phyloP scores from a whole-genome alignment of 140 eudicot species.

The Cichorium intybus region DNA sequence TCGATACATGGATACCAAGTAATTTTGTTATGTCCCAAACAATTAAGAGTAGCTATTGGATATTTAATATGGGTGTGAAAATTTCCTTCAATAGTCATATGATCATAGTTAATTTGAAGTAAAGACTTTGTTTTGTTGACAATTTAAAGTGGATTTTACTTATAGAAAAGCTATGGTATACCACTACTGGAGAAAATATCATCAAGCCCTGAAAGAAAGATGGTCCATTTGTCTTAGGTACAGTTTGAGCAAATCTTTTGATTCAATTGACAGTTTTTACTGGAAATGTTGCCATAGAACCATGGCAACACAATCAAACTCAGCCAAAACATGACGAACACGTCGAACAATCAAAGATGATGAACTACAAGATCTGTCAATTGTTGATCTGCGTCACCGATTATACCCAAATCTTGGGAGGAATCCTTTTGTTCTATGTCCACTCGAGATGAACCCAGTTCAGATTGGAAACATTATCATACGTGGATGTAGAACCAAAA shows the following conservation, averaged over 20 bases:
- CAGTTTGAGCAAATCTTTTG: neutral
- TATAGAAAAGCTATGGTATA: neutral
- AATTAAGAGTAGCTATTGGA: neutral
- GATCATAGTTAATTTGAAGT: conserved; percentile 4
- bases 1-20: neutral
- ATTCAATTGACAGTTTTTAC: conserved; percentile 7
- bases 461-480: neutral
- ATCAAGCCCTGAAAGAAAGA: neutral
- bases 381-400: conserved; percentile 3
- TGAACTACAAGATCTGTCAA: conserved; percentile 1
- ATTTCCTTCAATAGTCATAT: conserved; percentile 4
- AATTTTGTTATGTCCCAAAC: neutral
- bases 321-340: neutral
- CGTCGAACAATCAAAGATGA: neutral
- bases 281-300: neutral
- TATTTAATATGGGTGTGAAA: neutral
- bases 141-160: neutral
- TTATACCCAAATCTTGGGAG: neutral
- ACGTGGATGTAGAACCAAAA: conserved; percentile 4
- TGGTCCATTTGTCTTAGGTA: neutral
- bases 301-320: neutral
- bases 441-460: conserved; percentile 22
- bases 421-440: conserved; percentile 12
- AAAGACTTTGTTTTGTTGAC: neutral
- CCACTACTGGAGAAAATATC: neutral